Evolutionary conservation across 345 rosid genomes (phyloP), one percentile per base, ranked within the genome.

Genomic region (Pugionium dolabratum): DNA sequence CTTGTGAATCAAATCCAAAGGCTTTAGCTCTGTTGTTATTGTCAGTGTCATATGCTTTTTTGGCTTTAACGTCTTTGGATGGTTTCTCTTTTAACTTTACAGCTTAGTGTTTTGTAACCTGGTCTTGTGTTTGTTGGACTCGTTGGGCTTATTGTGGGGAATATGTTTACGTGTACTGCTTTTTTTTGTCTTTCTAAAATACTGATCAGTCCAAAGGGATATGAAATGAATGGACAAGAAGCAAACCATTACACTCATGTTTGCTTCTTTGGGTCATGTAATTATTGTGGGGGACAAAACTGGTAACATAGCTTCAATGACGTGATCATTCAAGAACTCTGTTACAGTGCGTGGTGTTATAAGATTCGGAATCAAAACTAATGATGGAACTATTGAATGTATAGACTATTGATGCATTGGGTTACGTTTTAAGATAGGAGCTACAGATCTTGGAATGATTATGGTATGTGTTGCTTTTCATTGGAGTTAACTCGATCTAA

Each of bases 51-150:
- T 46, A 69, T 51, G 64, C 70, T 69, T 49, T 69, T 71, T 56
- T 63, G 76, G 66, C 70, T 72, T 72, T 69, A 69, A 56, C 69
- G 58, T 70, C 64, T 57, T 68, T 69, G 58, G 58, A 62, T 50
- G 43, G 42, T 62, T 34, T 70, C 49, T 62, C 61, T 52, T 39
- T 2, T 26, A 59, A 40, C 73, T 61, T 67, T 67, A 68, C 69
- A 67, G 78, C 69, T 62, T 74, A 34, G 67, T 39, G 59, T 66
- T 66, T 59, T 67, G 30, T 37, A 37, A 73, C 51, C 56, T 73
- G 69, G 77, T 73, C 69, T 73, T 67, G 68, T 60, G 73, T 66
- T 60, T 59, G 73, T 67, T 66, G 64, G 73, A 73, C 72, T 59
- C 50, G 50, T 67, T 59, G 73, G 77, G 67, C 62, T 73, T 42